A percentile compares a stretch with the other conserved stretches of the same genome.
phyloP scores from a whole-genome alignment of 2,329 filamentous ascomycete genomes.

The Trichoderma asperellum region DNA sequence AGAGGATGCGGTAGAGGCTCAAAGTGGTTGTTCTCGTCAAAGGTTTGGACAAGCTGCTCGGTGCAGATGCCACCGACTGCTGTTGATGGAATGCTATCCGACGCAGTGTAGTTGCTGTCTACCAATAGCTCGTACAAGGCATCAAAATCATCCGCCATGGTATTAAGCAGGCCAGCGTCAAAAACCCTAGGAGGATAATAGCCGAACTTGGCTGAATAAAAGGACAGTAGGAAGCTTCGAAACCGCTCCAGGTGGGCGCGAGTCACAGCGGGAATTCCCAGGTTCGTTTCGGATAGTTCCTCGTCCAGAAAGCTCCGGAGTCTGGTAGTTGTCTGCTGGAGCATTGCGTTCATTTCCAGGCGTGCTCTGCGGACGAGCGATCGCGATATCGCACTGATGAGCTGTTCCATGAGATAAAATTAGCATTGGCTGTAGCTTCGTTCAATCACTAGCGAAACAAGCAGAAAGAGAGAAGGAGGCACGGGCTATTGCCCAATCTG shows the following conservation, averaged over 20 bases:
- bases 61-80: conserved; percentile 71
- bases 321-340: conserved; percentile 61
- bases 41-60: conserved; percentile 67
- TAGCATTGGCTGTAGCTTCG: background rate
- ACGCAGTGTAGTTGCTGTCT: conserved; percentile 59
- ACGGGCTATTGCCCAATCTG: background rate
- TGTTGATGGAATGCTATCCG: conserved; percentile 55
- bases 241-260: conserved; percentile 74
- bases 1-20: conserved; percentile 65
- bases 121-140: conserved; percentile 72
- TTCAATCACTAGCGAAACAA: background rate
- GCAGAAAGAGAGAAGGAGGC: background rate
- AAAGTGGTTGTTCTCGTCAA: conserved; percentile 66
- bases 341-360: conserved; percentile 66
- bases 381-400: conserved; percentile 58
- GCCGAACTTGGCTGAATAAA: conserved; percentile 69
- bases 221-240: conserved; percentile 67
- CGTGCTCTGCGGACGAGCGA: conserved; percentile 67
- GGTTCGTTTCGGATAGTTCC: conserved; percentile 66
- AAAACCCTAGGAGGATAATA: conserved; percentile 68
- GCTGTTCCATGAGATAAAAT: conserved; percentile 40
- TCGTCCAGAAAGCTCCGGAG: conserved; percentile 71
- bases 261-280: conserved; percentile 65
- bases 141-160: conserved; percentile 71
- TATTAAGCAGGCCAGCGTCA: conserved; percentile 54